A percentile compares a stretch with the other conserved stretches of the same genome.
These are phyloP conservation scores for Sporothrix phasma DNA, from an alignment of 2,329 filamentous ascomycete genomes.

Conservation along the genomic window DNA sequence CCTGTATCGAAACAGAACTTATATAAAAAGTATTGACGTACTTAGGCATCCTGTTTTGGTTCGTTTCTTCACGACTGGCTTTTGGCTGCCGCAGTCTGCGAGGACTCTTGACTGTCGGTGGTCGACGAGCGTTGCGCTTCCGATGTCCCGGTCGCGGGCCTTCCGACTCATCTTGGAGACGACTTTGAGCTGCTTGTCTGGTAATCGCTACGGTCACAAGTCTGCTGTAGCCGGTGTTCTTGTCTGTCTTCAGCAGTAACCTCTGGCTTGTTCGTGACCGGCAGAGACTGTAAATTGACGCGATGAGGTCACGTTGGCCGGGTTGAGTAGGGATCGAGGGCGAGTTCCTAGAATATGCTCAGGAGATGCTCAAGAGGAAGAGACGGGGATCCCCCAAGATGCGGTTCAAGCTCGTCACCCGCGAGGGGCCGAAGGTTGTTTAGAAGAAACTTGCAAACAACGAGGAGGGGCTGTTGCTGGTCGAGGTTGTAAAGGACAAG, in stretches of 20 bases:
- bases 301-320: neutral
- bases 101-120: neutral
- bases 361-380: neutral
- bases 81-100: constrained; percentile 30
- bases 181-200: neutral
- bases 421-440: neutral
- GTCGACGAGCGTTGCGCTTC: neutral
- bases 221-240: too few species aligned
- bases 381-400: neutral
- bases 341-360: neutral
- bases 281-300: neutral
- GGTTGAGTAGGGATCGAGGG: neutral
- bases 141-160: neutral
- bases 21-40: too few species aligned
- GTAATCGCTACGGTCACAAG: neutral
- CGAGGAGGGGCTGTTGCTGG: neutral
- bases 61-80: constrained; percentile 49
- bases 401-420: neutral
- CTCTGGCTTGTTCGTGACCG: neutral
- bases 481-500: neutral
- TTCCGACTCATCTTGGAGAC: neutral
- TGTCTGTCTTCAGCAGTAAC: neutral
- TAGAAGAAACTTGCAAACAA: constrained; percentile 8
- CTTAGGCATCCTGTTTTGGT: constrained; percentile 91
- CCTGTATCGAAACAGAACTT: too few species aligned